phyloP scores from a whole-genome alignment of 768 basidiomycete species.

The Serendipita sp. region DNA sequence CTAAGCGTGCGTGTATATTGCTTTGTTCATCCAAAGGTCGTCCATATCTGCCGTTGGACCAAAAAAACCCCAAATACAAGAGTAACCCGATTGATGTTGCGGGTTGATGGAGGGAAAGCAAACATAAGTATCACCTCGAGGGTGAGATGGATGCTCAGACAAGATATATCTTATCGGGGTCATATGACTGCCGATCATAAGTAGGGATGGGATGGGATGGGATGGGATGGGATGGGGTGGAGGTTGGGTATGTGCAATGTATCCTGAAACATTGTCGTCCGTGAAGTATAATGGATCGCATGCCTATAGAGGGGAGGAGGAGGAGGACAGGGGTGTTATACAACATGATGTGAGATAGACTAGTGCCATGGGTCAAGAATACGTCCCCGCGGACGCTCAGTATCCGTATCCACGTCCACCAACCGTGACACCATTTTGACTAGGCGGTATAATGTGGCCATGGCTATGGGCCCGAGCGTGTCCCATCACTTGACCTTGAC shows the following conservation, averaged over 20 bases:
- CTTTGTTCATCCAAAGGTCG: no score
- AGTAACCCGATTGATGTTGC: no score
- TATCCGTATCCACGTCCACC: conserved; percentile 2
- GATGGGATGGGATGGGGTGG: background rate
- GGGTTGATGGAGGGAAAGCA: no score
- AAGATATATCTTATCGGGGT: no score
- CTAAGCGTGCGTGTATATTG: no score
- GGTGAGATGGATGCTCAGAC: no score
- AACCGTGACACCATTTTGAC: background rate
- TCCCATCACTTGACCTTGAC: background rate
- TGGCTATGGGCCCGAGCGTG: background rate
- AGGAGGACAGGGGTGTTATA: background rate
- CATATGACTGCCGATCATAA: no score
- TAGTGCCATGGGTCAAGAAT: background rate
- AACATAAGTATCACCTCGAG: no score
- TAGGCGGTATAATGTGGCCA: background rate
- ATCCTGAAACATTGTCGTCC: background rate
- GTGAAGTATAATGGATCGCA: background rate
- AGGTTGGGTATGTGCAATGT: background rate
- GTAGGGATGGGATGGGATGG: no score
- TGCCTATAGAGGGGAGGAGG: background rate
- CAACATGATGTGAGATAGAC: background rate
- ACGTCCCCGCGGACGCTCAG: background rate
- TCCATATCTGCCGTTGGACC: no score
- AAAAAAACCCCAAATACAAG: no score